Percentiles rank a stretch among this genome's conserved stretches.
phyloP scores from a whole-genome alignment of 441 rosid species.

The Breynia disticha region DNA sequence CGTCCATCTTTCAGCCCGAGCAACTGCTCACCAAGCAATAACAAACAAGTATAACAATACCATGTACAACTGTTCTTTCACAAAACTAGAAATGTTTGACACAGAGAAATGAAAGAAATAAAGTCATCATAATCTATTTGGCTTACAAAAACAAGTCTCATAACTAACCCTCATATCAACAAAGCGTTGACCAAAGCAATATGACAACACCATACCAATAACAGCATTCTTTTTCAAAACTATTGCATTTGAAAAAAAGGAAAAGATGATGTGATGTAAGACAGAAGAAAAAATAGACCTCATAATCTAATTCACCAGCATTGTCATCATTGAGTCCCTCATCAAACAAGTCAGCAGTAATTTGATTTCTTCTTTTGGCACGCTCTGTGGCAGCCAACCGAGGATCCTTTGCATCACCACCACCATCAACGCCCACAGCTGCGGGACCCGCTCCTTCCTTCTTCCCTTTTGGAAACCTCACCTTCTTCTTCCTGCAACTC shows the following conservation, averaged over 20 bases:
- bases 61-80: no score
- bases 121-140: no score
- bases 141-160: no score
- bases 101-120: no score
- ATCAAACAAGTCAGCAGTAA: conserved; percentile 41
- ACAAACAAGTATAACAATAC: no score
- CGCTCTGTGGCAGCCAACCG: conserved; percentile 72
- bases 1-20: no score
- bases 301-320: conserved; percentile 56
- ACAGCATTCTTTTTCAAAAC: no score
- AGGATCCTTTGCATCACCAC: conserved; percentile 25
- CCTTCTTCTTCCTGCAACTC: conserved; percentile 59
- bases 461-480: conserved; percentile 88
- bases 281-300: conserved; percentile 30
- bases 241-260: not conserved
- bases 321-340: conserved; percentile 34
- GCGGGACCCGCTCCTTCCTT: conserved; percentile 51
- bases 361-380: conserved; percentile 46
- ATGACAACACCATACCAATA: no score
- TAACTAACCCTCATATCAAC: no score
- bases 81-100: no score
- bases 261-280: not conserved
- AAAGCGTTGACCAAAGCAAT: no score
- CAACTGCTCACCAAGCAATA: no score
- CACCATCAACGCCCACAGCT: conserved; percentile 24